Evolutionary conservation across 1,284 basidiomycete genomes (phyloP), one percentile per base, ranked within the genome.

Genomic region (Apiotrichum gracile): DNA sequence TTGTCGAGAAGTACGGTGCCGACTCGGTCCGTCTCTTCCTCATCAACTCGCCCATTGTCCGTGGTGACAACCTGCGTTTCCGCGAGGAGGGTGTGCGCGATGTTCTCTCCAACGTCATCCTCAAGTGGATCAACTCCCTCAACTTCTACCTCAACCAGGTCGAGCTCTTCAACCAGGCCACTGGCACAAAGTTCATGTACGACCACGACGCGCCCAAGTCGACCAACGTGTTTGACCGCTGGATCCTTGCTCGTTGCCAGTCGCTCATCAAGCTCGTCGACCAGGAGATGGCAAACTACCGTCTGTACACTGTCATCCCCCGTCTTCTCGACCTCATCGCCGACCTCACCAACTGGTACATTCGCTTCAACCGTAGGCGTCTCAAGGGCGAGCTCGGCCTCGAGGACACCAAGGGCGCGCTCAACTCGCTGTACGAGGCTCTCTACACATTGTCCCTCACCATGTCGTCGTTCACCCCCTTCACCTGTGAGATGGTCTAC

Each of bases 261-360:
- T 91, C 89, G 17, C 82, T 98, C 66, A 97, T 98, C 78, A 82
- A 85, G 69, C 81, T 93, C 55, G 93, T 99, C 58, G 82, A 84
- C 58, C 81, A 87, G 68, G 94, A 99, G 79, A 98, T 98, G 96
- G 86, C 86, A 21, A 81, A 92, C 13, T 99, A 98, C 77, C 83
- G 93, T 53, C 82, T 99, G n/a, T 98, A 98, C 77, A 97, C 92
- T 55, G 90, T 98, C 76, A 91, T 97, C 57, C 91, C 92, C n/a
- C 83, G 90, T 27, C 79, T 98, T 50, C 80, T 97, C 53, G 88
- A 90, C 61, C 84, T 98, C 57, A 83, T 99, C 43, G 91, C 96
- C 64, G 96, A 98, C 75, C 80, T 98, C 55, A 99, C 96, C 44
- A 99, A 99, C 75, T 97, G 94, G 93, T 98, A 99, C 77, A 98